Evolutionary conservation across 805 yeast species (phyloP), one percentile per base, ranked within the genome.

Genomic region (Torulaspora microellipsoides): DNA sequence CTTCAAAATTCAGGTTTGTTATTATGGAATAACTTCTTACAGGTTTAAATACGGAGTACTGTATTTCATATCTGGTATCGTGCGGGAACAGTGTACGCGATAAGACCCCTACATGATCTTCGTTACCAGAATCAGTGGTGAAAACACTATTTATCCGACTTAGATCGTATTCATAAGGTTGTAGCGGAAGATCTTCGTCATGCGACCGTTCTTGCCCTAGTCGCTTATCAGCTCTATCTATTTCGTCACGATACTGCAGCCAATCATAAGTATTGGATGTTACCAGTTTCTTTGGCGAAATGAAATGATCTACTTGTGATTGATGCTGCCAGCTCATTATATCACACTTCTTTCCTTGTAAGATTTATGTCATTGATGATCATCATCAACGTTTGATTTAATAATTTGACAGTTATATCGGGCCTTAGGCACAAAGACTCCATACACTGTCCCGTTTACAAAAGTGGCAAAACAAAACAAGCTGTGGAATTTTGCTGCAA

Each of bases 21-120:
- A 15, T 6, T 13, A 11, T 27, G 12, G 42, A 36, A 13, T 62
- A 52, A 29, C 53, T 59, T n/a, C 60, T 51, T 10, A 69, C 56
- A 14, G 77, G 68, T 52, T 67, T 68, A 58, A 78, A 78, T 3
- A 79, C 83, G 2, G 81, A 73, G 52, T 77, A 77, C 46, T 75
- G 76, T 27, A 79, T 78, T 42, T 73, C 75, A 58, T 69, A 66
- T 8, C 66, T 58, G 9, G 42, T 39, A 5, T 50, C 56, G 8
- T 39, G 25, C 31, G 42, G 39, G 20, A 20, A 17, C 9, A 10
- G 30, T 36, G 32, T 31, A 13, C 32, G 32, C 15, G 34, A 35
- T 14, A 38, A 34, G 27, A 38, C 34, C 13, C 42, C 49, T 25
- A 46, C 31, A 25, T 31, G 15, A 15, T 23, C 34, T 15, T 41